Evolutionary conservation across 2,329 filamentous ascomycete species (phyloP), one percentile per base, ranked within the genome.

Genomic region (Ascochyta clinopodiicola): DNA sequence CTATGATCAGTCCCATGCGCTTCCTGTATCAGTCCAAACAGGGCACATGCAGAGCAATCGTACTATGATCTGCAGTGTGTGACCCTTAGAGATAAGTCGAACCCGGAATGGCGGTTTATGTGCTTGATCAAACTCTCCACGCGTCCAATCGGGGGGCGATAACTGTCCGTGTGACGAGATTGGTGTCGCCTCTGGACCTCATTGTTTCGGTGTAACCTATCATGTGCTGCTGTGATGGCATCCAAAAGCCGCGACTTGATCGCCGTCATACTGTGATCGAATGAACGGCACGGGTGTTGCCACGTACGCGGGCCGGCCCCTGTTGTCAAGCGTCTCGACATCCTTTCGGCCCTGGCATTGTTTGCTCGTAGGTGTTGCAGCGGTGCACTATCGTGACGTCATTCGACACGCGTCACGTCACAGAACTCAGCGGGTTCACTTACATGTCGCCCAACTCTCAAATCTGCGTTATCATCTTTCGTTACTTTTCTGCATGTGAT

Each of bases 221-320:
- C 40, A 38, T 44, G 25, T 44, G 39, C 17, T 17, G 15, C 25
- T 37, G 47, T 21, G 6, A 36, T 43, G 32, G 35, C 31, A 43
- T 36, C 37, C 12, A 31, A 43, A 34, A 13, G 21, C 10, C 22
- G 24, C 22, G 15, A 31, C 15, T 22, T 42, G 35, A 24, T 47
- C 22, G 21, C 44, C 24, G 15, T 45, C 34, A 22, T 24, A 38
- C 24, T 17, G 13, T 38, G 44, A 32, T 24, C 44, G 13, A 47
- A 42, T 42, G 17, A 25, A 24, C 4, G 10, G 6, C 29, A 17
- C 19, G 22, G 19, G 17, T 29, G 10, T 22, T 37, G 47, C 25
- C 39, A 50, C 38, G 34, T 50, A 50, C 21, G 27, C 47, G 39
- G 38, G 22, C 47, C 38, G 47, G 32, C 24, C 39, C 37, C 32